phyloP scores from a whole-genome alignment of 768 basidiomycete genomes.

The Suillus alpinus region DNA sequence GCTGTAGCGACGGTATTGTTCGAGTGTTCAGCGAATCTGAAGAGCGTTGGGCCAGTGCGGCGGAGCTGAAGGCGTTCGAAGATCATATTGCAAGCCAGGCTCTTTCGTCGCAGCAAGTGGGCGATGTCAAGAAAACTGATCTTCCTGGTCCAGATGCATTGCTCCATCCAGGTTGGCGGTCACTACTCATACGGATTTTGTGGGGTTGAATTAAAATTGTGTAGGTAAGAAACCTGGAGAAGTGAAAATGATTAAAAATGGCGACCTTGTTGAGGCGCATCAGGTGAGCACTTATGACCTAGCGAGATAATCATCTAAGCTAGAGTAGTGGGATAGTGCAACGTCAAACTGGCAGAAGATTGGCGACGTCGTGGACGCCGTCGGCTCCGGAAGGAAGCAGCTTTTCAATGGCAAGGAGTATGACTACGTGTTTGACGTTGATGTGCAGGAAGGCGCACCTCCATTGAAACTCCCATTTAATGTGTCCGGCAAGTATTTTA shows the following conservation, averaged over 20 bases:
- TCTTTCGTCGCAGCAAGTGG: slow-evolving; percentile 82
- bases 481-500: slow-evolving; percentile 56
- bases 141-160: slow-evolving; percentile 86
- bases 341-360: slow-evolving; percentile 83
- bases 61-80: slow-evolving; percentile 68
- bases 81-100: slow-evolving; percentile 74
- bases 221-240: slow-evolving; percentile 91
- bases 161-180: slow-evolving; percentile 57
- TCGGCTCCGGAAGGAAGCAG: slow-evolving; percentile 86
- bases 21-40: slow-evolving; percentile 79
- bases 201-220: slow-evolving; percentile 8
- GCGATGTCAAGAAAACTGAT: slow-evolving; percentile 91
- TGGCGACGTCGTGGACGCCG: slow-evolving; percentile 94
- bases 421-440: slow-evolving; percentile 99
- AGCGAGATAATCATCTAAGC: slow-evolving; percentile 5
- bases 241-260: slow-evolving; percentile 86
- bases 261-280: slow-evolving; percentile 82
- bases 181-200: not conserved
- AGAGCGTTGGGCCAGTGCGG: slow-evolving; percentile 69
- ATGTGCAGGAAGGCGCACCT: slow-evolving; percentile 89
- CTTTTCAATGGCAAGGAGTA: slow-evolving; percentile 93
- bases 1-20: slow-evolving; percentile 83
- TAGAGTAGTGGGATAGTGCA: slow-evolving; percentile 72
- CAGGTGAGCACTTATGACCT: slow-evolving; percentile 51
- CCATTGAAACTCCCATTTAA: slow-evolving; percentile 95